Evolutionary conservation across 192 early-diverging fungal genomes (phyloP).

Genomic region (Funneliformis geosporum): DNA sequence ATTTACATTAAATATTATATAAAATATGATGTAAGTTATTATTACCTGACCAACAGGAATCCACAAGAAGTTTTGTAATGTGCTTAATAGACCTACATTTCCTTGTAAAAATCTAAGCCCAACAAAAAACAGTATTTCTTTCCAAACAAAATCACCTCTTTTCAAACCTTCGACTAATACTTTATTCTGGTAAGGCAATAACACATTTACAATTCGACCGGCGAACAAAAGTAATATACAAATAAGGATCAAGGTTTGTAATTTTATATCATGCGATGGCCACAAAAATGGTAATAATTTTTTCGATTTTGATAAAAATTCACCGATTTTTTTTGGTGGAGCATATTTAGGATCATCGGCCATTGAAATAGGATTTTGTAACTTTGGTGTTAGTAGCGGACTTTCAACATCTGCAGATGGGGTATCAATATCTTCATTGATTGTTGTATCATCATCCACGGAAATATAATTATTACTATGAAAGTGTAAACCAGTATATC

Average conservation of each 20-base stretch:
- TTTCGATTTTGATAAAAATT: conserved; percentile 22
- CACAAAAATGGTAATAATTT: conserved; percentile 71
- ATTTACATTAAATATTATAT: not conserved
- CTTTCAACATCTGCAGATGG: not conserved
- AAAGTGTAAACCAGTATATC: not conserved
- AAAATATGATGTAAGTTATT: not conserved
- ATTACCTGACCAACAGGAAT: conserved; percentile 77
- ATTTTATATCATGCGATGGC: conserved; percentile 60
- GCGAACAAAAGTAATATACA: conserved; percentile 66
- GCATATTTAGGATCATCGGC: conserved; percentile 24
- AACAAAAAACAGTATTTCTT: conserved; percentile 44
- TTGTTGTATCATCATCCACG: not conserved
- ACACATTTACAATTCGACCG: conserved; percentile 75
- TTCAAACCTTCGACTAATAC: conserved; percentile 69
- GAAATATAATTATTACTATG: not conserved
- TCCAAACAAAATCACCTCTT: conserved; percentile 44
- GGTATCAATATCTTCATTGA: not conserved
- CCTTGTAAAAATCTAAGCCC: conserved; percentile 46
- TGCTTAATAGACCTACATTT: conserved; percentile 65
- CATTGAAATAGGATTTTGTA: conserved; percentile 12
- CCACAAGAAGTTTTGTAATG: conserved; percentile 78
- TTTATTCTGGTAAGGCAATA: conserved; percentile 82
- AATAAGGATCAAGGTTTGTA: conserved; percentile 68
- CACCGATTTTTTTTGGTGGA: conserved; percentile 16
- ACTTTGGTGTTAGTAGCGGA: not conserved